Percentiles rank a stretch among this genome's conserved stretches.
phyloP scores from a whole-genome alignment of 2,329 filamentous ascomycete species.

The Sporothrix curviconia region DNA sequence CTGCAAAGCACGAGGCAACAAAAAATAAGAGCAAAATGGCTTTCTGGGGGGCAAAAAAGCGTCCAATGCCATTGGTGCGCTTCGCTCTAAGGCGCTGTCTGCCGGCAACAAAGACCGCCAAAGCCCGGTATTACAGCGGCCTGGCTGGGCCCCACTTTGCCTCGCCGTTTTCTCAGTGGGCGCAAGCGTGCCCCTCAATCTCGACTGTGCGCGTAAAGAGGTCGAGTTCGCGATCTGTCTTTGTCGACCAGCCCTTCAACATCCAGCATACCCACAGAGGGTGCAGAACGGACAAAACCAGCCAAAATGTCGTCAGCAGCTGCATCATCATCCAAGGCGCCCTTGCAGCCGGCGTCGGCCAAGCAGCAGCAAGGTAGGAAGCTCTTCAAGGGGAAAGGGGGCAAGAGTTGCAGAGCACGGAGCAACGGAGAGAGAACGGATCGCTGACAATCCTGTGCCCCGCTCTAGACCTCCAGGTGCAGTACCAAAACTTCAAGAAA shows the following conservation, averaged over 20 bases:
- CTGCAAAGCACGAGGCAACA: not conserved
- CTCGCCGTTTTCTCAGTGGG: not conserved
- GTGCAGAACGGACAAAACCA: not conserved
- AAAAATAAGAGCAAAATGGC: no score
- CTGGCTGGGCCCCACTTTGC: not conserved
- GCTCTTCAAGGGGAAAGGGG: no score
- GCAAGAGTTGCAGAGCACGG: not conserved
- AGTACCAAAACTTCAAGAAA: constrained; percentile 74
- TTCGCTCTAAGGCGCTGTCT: no score
- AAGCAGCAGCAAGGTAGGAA: constrained; percentile 72
- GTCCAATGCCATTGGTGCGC: constrained; percentile 3
- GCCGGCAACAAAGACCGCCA: no score
- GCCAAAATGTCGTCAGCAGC: constrained; percentile 9
- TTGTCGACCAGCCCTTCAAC: not conserved
- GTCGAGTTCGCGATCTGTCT: not conserved
- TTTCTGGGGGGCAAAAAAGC: not conserved
- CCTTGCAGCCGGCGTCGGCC: constrained; percentile 32
- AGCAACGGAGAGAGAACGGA: not conserved
- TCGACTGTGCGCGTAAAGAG: no score
- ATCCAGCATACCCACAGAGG: no score
- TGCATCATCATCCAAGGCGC: constrained; percentile 6
- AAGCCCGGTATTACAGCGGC: constrained; percentile 1
- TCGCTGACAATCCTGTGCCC: not conserved
- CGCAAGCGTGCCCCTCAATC: not conserved
- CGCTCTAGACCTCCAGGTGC: constrained; percentile 64